Evolutionary conservation across 2,329 filamentous ascomycete species (phyloP).

Genomic region (Microascus cirrosus): DNA sequence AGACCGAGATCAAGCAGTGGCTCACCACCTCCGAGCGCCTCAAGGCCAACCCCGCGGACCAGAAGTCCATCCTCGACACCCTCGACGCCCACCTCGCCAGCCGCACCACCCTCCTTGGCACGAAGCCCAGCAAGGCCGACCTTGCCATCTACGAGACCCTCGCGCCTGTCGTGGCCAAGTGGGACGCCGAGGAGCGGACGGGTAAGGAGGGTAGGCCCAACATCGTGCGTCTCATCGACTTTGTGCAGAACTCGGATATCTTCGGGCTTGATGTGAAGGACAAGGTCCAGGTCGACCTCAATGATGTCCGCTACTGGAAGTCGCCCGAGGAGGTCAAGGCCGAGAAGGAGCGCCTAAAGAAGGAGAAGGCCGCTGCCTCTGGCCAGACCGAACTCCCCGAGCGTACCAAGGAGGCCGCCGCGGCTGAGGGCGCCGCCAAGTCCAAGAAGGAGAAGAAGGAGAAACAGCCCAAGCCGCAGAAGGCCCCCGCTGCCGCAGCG

Average conservation of each 20-base stretch:
- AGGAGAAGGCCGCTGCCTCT: constrained; percentile 71
- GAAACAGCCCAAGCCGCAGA: constrained; percentile 68
- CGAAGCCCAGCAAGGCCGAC: constrained; percentile 82
- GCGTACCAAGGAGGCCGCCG: constrained; percentile 49
- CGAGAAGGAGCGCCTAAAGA: constrained; percentile 94
- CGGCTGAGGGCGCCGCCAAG: constrained; percentile 39
- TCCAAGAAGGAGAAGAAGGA: constrained; percentile 82
- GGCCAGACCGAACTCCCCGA: constrained; percentile 40
- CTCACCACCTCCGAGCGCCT: constrained; percentile 66
- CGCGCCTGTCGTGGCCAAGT: constrained; percentile 64
- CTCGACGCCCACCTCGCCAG: constrained; percentile 82
- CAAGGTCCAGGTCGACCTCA: constrained; percentile 68
- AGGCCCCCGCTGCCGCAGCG: constrained; percentile 57
- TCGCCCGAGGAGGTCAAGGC: constrained; percentile 84
- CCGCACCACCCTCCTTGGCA: constrained; percentile 79
- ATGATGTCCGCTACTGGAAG: constrained; percentile 77
- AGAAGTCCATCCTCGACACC: constrained; percentile 59
- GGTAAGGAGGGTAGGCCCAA: constrained; percentile 83
- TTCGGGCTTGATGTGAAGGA: constrained; percentile 64
- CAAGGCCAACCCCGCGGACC: constrained; percentile 34
- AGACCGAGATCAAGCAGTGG: constrained; percentile 85
- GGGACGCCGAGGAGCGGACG: constrained; percentile 78
- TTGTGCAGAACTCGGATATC: constrained; percentile 81
- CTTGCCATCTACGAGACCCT: constrained; percentile 72
- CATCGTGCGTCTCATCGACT: constrained; percentile 84